These are phyloP conservation scores for Codiaeum variegatum DNA, from an alignment of 441 rosid species.

Conservation along the genomic window DNA sequence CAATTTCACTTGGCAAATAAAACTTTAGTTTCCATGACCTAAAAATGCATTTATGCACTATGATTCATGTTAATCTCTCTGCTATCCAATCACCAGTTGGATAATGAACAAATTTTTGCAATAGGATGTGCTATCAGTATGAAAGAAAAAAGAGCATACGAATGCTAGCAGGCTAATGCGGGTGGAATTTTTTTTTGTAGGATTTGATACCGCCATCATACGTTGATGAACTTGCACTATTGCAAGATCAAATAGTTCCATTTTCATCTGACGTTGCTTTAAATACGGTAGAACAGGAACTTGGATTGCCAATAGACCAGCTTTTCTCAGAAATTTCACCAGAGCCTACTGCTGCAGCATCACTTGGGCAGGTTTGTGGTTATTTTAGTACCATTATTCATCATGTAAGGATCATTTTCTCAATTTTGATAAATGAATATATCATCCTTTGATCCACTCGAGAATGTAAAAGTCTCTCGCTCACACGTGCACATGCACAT, in stretches of 20 bases:
- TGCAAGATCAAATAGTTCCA: slow-evolving; percentile 88
- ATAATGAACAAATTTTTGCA: not conserved
- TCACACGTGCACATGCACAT: not conserved
- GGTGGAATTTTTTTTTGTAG: slow-evolving; percentile 28
- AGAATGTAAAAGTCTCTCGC: slow-evolving; percentile 9
- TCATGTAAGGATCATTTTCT: not conserved
- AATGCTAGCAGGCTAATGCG: slow-evolving; percentile 1
- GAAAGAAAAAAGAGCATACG: not conserved
- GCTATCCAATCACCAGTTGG: not conserved
- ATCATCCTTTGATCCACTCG: not conserved
- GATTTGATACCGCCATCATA: slow-evolving; percentile 86
- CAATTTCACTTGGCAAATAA: too few relatives aligned
- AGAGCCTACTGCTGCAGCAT: slow-evolving; percentile 88
- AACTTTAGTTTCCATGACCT: too few relatives aligned
- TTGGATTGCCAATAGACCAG: slow-evolving; percentile 59
- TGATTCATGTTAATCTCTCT: not conserved
- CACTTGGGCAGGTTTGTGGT: slow-evolving; percentile 76
- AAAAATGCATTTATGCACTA: not conserved
- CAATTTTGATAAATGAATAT: not conserved
- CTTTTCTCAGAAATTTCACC: slow-evolving; percentile 88
- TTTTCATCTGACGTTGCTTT: slow-evolving; percentile 82
- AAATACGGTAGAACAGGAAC: slow-evolving; percentile 68
- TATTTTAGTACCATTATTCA: slow-evolving; percentile 6
- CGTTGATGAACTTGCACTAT: slow-evolving; percentile 74
- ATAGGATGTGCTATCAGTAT: not conserved